Conservation (phyloP, 2,329 filamentous ascomycete species). For the Plectosphaerella plurivora region DNA sequence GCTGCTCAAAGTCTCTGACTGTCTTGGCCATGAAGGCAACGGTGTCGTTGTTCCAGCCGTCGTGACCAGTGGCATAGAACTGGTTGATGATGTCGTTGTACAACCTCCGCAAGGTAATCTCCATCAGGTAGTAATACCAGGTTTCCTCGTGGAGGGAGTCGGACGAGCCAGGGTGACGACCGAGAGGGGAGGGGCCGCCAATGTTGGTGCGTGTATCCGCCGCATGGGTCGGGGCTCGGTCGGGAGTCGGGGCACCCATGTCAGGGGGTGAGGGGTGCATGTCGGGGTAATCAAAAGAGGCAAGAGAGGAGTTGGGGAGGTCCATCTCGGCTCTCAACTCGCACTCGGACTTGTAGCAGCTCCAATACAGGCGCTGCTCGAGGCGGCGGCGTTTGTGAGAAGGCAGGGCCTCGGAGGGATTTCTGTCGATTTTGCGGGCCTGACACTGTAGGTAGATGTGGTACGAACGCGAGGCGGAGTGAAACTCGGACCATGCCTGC, state of each 20-base stretch:
- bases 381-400: constrained; percentile 17
- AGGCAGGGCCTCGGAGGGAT: constrained; percentile 1
- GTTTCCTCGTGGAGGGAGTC: constrained; percentile 23
- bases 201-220: constrained; percentile 13
- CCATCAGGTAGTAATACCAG: constrained; percentile 40
- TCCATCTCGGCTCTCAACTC: constrained; percentile 33
- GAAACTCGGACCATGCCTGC: constrained; percentile 31
- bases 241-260: not conserved
- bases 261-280: constrained; percentile 20
- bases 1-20: constrained; percentile 9
- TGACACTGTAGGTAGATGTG: constrained; percentile 25
- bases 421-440: constrained; percentile 8
- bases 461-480: constrained; percentile 20
- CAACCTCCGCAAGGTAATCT: constrained; percentile 35
- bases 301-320: constrained; percentile 28
- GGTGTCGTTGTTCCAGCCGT: constrained; percentile 13
- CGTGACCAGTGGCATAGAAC: constrained; percentile 13
- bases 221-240: not conserved
- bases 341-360: constrained; percentile 36
- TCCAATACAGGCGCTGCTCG: constrained; percentile 37
- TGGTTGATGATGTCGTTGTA: constrained; percentile 32
- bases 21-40: constrained; percentile 11
- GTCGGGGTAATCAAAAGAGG: constrained; percentile 26
- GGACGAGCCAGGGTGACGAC: not conserved
- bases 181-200: constrained; percentile 5